Percentiles rank a stretch among this genome's conserved stretches.
Conservation (phyloP, 2,329 filamentous ascomycete species). For the Lecanicillium sp. region DNA sequence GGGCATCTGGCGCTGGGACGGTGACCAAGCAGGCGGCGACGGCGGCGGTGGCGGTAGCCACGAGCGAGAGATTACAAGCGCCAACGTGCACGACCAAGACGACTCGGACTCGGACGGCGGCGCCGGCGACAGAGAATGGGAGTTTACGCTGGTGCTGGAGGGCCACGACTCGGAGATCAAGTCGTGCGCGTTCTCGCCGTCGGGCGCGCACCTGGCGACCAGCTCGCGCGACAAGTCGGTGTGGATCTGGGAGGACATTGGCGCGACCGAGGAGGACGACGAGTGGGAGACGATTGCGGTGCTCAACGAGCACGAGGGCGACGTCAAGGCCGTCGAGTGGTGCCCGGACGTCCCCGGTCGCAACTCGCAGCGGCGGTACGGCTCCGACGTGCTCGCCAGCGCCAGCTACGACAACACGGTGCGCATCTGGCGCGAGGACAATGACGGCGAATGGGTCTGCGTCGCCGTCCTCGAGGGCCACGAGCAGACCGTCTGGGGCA, state of each 20-base stretch:
- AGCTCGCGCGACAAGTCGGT: constrained; percentile 90
- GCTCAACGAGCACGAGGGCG: constrained; percentile 86
- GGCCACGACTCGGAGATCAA: constrained; percentile 95
- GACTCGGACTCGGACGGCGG: constrained; percentile 32
- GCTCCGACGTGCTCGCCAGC: constrained; percentile 70
- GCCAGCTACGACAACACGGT: constrained; percentile 94
- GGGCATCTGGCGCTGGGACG: constrained; percentile 69
- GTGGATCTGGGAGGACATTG: constrained; percentile 97
- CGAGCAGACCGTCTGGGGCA: constrained; percentile 78
- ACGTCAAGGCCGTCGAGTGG: constrained; percentile 93
- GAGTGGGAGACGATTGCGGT: constrained; percentile 97
- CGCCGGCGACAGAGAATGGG: constrained; percentile 75
- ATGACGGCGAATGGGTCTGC: constrained; percentile 86
- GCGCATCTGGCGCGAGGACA: constrained; percentile 80
- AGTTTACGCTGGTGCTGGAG: constrained; percentile 84
- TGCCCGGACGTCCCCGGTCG: constrained; percentile 60
- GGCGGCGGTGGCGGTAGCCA: constrained; percentile 8
- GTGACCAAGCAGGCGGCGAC: constrained; percentile 24
- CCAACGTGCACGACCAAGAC: constrained; percentile 11
- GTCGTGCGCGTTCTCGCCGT: constrained; percentile 64
- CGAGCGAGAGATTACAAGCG: constrained; percentile 6
- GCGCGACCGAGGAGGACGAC: constrained; percentile 65
- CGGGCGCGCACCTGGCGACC: constrained; percentile 74
- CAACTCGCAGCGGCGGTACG: constrained; percentile 37
- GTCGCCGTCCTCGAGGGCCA: constrained; percentile 77